Percentiles rank a stretch among this genome's conserved stretches.
phyloP scores from a whole-genome alignment of 345 rosid genomes.

The Crucihimalaya himalaica region DNA sequence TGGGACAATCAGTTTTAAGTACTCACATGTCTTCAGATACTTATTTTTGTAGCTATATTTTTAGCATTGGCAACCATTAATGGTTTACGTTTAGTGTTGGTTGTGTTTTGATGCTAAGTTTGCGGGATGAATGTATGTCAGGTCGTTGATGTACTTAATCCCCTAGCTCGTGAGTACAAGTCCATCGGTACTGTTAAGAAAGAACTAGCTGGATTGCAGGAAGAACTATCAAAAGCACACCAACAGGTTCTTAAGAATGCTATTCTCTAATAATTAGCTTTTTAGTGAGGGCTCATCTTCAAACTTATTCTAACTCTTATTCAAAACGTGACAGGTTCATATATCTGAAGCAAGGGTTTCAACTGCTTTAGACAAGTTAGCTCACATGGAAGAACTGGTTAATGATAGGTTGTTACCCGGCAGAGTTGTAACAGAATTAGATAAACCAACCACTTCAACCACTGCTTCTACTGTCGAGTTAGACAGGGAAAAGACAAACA shows the following conservation, averaged over 20 bases:
- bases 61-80: not conserved
- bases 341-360: slow-evolving; percentile 94
- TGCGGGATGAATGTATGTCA: slow-evolving; percentile 35
- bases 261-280: not conserved
- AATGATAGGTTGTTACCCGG: slow-evolving; percentile 76
- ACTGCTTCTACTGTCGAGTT: slow-evolving; percentile 51
- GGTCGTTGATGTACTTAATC: slow-evolving; percentile 98
- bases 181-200: slow-evolving; percentile 88
- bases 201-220: slow-evolving; percentile 90
- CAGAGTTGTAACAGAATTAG: slow-evolving; percentile 49
- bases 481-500: slow-evolving; percentile 48
- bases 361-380: slow-evolving; percentile 89
- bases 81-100: not conserved
- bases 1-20: not conserved
- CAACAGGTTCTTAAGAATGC: slow-evolving; percentile 56
- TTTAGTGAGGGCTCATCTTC: not conserved
- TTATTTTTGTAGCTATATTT: not conserved
- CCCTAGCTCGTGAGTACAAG: slow-evolving; percentile 95
- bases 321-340: slow-evolving; percentile 65
- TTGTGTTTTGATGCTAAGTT: slow-evolving; percentile 1
- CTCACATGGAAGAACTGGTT: slow-evolving; percentile 90
- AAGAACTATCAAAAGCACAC: slow-evolving; percentile 82
- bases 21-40: not conserved
- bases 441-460: slow-evolving; percentile 50
- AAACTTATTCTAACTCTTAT: slow-evolving; percentile 10